Evolutionary conservation across 2,329 filamentous ascomycete species (phyloP).

Genomic region (Coleophoma crateriformis): DNA sequence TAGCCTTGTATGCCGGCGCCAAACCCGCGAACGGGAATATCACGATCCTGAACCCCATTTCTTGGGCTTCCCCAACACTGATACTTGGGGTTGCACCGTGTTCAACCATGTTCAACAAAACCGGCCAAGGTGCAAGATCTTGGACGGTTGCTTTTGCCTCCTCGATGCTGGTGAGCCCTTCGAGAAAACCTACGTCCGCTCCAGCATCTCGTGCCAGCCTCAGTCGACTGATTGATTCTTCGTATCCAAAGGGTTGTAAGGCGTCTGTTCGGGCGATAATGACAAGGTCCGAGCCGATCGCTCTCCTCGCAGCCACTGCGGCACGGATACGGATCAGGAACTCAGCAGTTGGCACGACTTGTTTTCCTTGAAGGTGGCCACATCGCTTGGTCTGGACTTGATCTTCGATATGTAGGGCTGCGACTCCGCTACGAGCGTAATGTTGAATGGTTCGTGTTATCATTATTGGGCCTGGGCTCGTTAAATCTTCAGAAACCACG

Average conservation of each 20-base stretch:
- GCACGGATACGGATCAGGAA: constrained; percentile 50
- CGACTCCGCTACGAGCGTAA: constrained; percentile 49
- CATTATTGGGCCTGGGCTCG: constrained; percentile 25
- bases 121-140: constrained; percentile 41
- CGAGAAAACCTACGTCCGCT: constrained; percentile 53
- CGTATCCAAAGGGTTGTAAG: constrained; percentile 49
- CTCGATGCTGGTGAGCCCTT: constrained; percentile 47
- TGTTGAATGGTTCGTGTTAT: constrained; percentile 44
- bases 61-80: constrained; percentile 42
- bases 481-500: no score
- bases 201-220: constrained; percentile 37
- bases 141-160: constrained; percentile 38
- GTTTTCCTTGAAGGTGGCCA: constrained; percentile 56
- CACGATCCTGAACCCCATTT: constrained; percentile 50
- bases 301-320: constrained; percentile 41
- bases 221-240: constrained; percentile 45
- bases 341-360: constrained; percentile 41
- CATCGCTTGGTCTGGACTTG: constrained; percentile 59
- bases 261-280: constrained; percentile 61
- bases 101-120: constrained; percentile 51
- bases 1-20: constrained; percentile 38
- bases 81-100: constrained; percentile 48
- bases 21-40: constrained; percentile 48
- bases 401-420: constrained; percentile 56
- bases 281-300: constrained; percentile 49